Evolutionary conservation across 495 filamentous ascomycete genomes (phyloP).

Genomic region (Darksidea phi): DNA sequence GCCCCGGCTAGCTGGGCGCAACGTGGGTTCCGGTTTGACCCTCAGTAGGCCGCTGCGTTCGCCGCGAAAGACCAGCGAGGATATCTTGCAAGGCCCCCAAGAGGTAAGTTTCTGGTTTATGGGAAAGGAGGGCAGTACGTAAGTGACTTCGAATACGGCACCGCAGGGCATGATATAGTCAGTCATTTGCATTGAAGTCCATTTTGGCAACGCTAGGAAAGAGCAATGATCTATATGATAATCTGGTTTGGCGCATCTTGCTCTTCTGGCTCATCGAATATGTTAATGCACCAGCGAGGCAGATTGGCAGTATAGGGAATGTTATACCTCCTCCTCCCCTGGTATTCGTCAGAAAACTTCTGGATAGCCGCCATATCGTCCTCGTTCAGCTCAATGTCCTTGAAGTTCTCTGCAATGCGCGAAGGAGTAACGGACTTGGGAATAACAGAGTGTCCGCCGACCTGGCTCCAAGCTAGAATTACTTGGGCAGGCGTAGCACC

Average conservation of each 20-base stretch:
- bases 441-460: conserved; percentile 82
- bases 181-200: too few relatives aligned
- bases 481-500: conserved; percentile 78
- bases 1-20: too few relatives aligned
- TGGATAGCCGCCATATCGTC: conserved; percentile 64
- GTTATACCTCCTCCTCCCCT: conserved; percentile 46
- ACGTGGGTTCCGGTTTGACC: too few relatives aligned
- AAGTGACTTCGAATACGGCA: too few relatives aligned
- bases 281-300: conserved; percentile 51
- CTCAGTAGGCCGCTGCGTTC: too few relatives aligned
- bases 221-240: not conserved
- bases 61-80: too few relatives aligned
- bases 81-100: too few relatives aligned
- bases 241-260: conserved; percentile 47
- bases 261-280: conserved; percentile 51
- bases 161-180: too few relatives aligned
- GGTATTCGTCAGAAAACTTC: not conserved
- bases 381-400: conserved; percentile 65
- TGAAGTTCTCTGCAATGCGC: conserved; percentile 62
- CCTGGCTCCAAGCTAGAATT: conserved; percentile 84
- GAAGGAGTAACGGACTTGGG: conserved; percentile 72
- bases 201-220: too few relatives aligned
- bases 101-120: too few relatives aligned
- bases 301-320: conserved; percentile 48
- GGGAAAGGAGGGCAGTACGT: too few relatives aligned